phyloP scores from a whole-genome alignment of 371 early-diverging fungal species.

The Umbelopsis sp. region DNA sequence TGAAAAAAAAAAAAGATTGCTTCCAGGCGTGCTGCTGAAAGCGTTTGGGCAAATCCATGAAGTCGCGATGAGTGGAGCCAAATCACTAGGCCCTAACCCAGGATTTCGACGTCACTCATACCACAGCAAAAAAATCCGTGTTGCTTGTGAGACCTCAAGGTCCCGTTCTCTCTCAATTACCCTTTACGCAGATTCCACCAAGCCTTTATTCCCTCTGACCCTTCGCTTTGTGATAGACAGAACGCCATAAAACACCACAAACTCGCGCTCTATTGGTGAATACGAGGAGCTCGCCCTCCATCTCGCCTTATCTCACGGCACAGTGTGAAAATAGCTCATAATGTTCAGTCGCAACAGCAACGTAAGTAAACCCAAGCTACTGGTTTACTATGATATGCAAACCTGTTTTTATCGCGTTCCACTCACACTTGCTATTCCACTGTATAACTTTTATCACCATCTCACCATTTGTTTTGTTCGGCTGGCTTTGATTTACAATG shows the following conservation, averaged over 20 bases:
- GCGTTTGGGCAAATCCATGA: too few relatives aligned
- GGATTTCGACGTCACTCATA: background rate
- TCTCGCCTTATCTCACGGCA: slow-evolving; percentile 11
- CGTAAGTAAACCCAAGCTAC: background rate
- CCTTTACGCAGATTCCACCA: background rate
- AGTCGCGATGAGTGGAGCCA: too few relatives aligned
- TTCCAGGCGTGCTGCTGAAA: too few relatives aligned
- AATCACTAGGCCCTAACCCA: background rate
- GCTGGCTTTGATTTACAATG: background rate
- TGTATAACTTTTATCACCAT: background rate
- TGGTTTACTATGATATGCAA: background rate
- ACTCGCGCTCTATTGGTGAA: slow-evolving; percentile 12
- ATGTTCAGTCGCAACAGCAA: slow-evolving; percentile 16
- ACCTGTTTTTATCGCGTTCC: background rate
- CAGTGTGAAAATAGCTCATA: slow-evolving; percentile 3
- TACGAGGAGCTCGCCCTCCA: slow-evolving; percentile 14
- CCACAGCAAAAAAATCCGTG: background rate
- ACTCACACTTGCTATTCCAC: background rate
- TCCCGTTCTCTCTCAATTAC: background rate
- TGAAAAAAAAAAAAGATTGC: too few relatives aligned
- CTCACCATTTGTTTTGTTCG: slow-evolving; percentile 1
- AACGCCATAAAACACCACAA: background rate
- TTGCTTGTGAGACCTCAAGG: background rate
- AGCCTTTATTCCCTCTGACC: background rate
- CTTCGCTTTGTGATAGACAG: slow-evolving; percentile 4